Evolutionary conservation across 2,329 filamentous ascomycete species (phyloP), one percentile per base, ranked within the genome.

Genomic region (Ophiosphaerella narmari): DNA sequence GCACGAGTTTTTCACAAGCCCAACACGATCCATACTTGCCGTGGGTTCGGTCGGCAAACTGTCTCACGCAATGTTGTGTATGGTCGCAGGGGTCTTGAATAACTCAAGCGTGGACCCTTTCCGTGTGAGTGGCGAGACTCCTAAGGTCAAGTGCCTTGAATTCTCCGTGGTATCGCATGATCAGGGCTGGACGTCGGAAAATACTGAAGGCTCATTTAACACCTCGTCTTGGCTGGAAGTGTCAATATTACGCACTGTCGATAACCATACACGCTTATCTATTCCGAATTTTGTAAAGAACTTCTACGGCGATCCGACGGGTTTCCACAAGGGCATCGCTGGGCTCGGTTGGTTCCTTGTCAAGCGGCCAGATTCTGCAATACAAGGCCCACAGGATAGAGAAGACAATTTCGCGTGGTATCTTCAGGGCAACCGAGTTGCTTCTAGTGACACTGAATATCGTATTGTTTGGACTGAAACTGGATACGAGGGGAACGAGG

Each of bases 151-250:
- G 44, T 54, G 59, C 4, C 49, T 72, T 6, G 48, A 61, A 2
- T 71, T 70, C 36, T 39, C 54, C 1, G 40, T 71, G 9, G 42
- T 16, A 12, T 67, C 64, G 38, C 43, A 39, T 5, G 69, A 73
- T 42, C 70, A 73, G 41, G 70, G 69, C 3, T 72, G 69, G 69
- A 66, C 67, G 3, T 64, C 54, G 24, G 57, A 70, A 38, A 50
- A 51, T 7, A 65, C 60, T 4, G 29, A 43, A 11, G 65, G 65
- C 14, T 63, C 66, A 0, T 72, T 59, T 43, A 40, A 52, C 9
- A 69, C 66, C 4, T 67, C 66, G 2, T 70, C 67, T 3, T 72
- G 70, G 70, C 46, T 69, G 7, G 70, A 72, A 26, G 56, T 61
- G 1, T 68, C 65, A 7, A 69, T 72, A 12, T 31, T 71, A 6